Evolutionary conservation across 73 alveolate genomes (phyloP), one percentile per base, ranked within the genome.

Genomic region (Symbiodinium pilosum): DNA sequence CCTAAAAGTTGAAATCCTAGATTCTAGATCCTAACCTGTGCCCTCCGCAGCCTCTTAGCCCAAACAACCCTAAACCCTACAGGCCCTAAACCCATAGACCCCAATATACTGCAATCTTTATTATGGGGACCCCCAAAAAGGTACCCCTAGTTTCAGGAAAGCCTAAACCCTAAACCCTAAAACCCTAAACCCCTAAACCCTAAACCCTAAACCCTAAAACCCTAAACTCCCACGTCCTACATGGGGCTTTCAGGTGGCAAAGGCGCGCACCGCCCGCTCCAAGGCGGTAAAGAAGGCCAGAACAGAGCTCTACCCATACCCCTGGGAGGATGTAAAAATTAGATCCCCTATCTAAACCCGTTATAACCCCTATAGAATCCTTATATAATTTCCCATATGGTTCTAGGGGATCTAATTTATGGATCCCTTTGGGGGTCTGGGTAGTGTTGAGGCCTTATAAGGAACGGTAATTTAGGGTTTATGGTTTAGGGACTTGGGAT

Each of bases 251-350:
- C 86, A 91, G 97, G 97, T 91, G 43, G 81, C 43, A 81, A 40
- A 43, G 56, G 97, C 97, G 75, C 77, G 81, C 89, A 85, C 77
- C 39, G 81, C 77, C 83, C 87, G 97, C 56, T 68, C 97, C 97
- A 91, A 91, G 97, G 97, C 77, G 88, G 97, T 91, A 88, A 91
- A 91, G 89, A 91, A 91, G 97, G 97, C 88, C 81, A 28, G n/a
- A n/a, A n/a, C n/a, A n/a, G n/a, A n/a, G n/a, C n/a, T n/a, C n/a
- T n/a, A n/a, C n/a, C n/a, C n/a, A n/a, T n/a, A n/a, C n/a, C n/a
- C n/a, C 32, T 0, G 73, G 34, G 73, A 54, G 73, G 73, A n/a
- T 24, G 73, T 9, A 54, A 2, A 54, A 54, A 2, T 5, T 2
- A 30, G 71, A 54, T 16, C 2, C 34, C 2, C 20, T 16, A 24